phyloP scores from a whole-genome alignment of 2,329 filamentous ascomycete species.

The Beauveria asiatica region DNA sequence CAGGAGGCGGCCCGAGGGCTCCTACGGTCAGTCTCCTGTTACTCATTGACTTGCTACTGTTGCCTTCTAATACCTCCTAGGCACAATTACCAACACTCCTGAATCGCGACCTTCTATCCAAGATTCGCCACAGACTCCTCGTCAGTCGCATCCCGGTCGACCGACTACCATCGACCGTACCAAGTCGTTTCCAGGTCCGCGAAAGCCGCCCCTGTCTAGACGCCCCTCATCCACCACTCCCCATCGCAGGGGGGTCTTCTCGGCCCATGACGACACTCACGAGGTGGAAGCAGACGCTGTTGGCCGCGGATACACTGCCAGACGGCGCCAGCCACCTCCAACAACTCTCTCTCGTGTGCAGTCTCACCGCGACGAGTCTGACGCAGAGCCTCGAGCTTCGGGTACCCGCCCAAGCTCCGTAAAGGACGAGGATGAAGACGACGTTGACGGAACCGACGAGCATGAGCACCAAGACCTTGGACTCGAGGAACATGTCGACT shows the following conservation, averaged over 20 bases:
- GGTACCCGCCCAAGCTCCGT: constrained; percentile 10
- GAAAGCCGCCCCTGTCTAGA: constrained; percentile 65
- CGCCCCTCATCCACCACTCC: constrained; percentile 71
- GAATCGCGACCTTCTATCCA: neutral
- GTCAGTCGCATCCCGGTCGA: constrained; percentile 21
- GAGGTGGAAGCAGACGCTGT: constrained; percentile 67
- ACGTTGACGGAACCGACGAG: constrained; percentile 23
- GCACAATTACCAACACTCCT: constrained; percentile 20
- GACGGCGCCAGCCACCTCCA: constrained; percentile 26
- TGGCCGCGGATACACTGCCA: constrained; percentile 28
- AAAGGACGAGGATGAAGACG: constrained; percentile 20
- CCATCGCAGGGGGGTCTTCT: constrained; percentile 78
- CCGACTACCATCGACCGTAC: constrained; percentile 39
- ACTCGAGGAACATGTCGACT: constrained; percentile 42
- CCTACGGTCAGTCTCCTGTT: constrained; percentile 43
- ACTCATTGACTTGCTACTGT: neutral
- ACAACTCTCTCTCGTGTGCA: constrained; percentile 33
- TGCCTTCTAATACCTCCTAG: constrained; percentile 16
- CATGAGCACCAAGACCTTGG: constrained; percentile 33
- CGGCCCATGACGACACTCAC: constrained; percentile 75
- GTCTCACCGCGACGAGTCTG: constrained; percentile 21
- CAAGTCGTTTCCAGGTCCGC: constrained; percentile 41
- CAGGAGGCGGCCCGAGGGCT: constrained; percentile 45
- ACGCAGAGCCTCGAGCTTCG: constrained; percentile 20
- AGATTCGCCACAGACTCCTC: constrained; percentile 2